A percentile compares a stretch with the other conserved stretches of the same genome.
Conservation (phyloP, 805 yeast species). For the Pichia scutulata region DNA sequence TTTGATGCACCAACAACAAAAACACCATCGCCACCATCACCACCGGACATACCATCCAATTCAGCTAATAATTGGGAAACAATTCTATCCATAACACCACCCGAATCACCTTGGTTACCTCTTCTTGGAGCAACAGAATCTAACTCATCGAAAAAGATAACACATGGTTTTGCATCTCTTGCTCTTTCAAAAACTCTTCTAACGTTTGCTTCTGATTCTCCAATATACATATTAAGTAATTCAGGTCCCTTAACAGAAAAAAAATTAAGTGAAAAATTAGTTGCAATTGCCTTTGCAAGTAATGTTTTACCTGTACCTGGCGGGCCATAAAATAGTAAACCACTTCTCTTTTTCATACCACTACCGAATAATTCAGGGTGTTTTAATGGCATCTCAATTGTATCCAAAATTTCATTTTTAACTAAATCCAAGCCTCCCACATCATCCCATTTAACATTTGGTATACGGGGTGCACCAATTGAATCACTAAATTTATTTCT, state of each 20-base stretch:
- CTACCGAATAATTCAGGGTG: conserved; percentile 83
- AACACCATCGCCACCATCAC: conserved; percentile 74
- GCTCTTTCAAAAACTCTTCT: conserved; percentile 91
- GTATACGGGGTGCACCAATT: conserved; percentile 94
- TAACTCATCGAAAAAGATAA: conserved; percentile 92
- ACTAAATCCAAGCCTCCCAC: conserved; percentile 91
- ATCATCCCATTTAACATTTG: conserved; percentile 93
- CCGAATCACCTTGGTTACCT: conserved; percentile 98
- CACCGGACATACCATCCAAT: conserved; percentile 91
- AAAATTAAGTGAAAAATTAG: conserved; percentile 87
- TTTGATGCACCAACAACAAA: conserved; percentile 99
- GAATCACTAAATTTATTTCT: conserved; percentile 86
- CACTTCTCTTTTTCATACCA: conserved; percentile 90
- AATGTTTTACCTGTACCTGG: conserved; percentile 98
- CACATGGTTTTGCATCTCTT: conserved; percentile 95
- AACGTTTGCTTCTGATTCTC: conserved; percentile 97
- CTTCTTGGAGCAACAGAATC: conserved; percentile 98
- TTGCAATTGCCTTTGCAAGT: conserved; percentile 94
- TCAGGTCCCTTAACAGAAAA: conserved; percentile 98
- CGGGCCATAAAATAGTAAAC: conserved; percentile 93
- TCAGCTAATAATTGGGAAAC: conserved; percentile 94
- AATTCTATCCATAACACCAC: conserved; percentile 98
- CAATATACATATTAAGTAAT: conserved; percentile 92
- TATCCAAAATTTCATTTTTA: conserved; percentile 87
- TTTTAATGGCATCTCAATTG: conserved; percentile 91